Evolutionary conservation across 495 filamentous ascomycete genomes (phyloP).

Genomic region (Aspergillus affinis): DNA sequence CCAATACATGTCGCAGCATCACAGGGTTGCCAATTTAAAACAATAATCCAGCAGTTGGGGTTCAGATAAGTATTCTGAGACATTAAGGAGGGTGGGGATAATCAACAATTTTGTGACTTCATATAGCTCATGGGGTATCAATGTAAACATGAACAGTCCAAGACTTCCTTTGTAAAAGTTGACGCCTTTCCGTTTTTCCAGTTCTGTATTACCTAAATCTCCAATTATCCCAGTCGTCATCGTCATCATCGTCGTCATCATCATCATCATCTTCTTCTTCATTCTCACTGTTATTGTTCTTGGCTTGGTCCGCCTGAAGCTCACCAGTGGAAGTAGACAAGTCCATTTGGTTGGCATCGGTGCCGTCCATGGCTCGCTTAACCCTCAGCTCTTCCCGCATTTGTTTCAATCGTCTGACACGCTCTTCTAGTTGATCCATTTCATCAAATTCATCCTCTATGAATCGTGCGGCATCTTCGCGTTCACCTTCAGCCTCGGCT

Average conservation of each 20-base stretch:
- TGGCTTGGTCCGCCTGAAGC: slow-evolving; percentile 28
- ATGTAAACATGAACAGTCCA: slow-evolving; percentile 33
- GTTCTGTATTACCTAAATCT: slow-evolving; percentile 51
- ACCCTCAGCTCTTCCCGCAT: slow-evolving; percentile 59
- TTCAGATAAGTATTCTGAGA: slow-evolving; percentile 8
- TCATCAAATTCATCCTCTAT: slow-evolving; percentile 90
- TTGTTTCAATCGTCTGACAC: slow-evolving; percentile 74
- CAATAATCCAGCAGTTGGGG: background rate
- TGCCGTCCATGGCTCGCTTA: slow-evolving; percentile 36
- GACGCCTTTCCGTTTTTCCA: slow-evolving; percentile 21
- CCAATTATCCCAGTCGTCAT: slow-evolving; percentile 70
- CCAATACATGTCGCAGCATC: background rate
- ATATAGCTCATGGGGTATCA: slow-evolving; percentile 44
- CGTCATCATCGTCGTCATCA: slow-evolving; percentile 57
- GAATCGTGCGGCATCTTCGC: slow-evolving; percentile 78
- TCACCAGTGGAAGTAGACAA: slow-evolving; percentile 13
- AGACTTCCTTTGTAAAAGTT: slow-evolving; percentile 28
- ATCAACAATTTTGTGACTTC: slow-evolving; percentile 22
- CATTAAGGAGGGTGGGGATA: slow-evolving; percentile 10
- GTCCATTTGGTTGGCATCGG: slow-evolving; percentile 32
- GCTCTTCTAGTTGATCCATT: slow-evolving; percentile 86
- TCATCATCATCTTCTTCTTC: slow-evolving; percentile 61
- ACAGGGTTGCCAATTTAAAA: background rate
- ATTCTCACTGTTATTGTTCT: slow-evolving; percentile 41
- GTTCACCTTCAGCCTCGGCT: slow-evolving; percentile 72